phyloP scores from a whole-genome alignment of 2,329 filamentous ascomycete species.

The Hymenoscyphus occultus region DNA sequence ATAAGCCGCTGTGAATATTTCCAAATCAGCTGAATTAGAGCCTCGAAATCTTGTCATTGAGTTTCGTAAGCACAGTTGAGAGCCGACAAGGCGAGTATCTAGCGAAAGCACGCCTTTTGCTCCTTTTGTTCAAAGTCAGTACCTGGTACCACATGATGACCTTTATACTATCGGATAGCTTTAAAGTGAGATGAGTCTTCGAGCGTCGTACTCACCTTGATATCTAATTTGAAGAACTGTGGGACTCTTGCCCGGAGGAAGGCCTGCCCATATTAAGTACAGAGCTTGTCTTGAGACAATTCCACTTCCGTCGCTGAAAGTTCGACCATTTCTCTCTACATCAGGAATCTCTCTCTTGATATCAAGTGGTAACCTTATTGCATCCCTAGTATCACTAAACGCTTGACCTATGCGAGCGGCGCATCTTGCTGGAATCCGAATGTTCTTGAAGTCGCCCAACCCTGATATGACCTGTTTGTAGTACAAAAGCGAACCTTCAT shows the following conservation, averaged over 20 bases:
- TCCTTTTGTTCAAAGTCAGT: constrained; percentile 40
- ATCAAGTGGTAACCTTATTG: constrained; percentile 47
- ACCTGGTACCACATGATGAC: not conserved
- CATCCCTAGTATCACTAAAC: constrained; percentile 71
- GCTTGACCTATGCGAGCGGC: constrained; percentile 61
- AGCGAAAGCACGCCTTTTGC: constrained; percentile 77
- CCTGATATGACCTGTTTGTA: constrained; percentile 42
- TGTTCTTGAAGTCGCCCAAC: constrained; percentile 49
- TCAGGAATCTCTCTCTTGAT: constrained; percentile 45
- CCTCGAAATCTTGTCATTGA: constrained; percentile 81
- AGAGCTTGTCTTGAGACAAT: constrained; percentile 63
- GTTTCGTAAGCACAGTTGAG: constrained; percentile 57
- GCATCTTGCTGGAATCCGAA: constrained; percentile 54
- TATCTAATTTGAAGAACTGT: constrained; percentile 74
- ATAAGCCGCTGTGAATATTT: constrained; percentile 68
- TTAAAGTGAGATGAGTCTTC: not conserved
- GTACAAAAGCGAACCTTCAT: constrained; percentile 33
- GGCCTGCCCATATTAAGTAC: constrained; percentile 53
- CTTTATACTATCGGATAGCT: not conserved
- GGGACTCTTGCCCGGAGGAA: constrained; percentile 50
- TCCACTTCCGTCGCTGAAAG: constrained; percentile 79
- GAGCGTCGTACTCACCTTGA: constrained; percentile 44
- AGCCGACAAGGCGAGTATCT: constrained; percentile 58
- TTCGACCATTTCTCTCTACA: constrained; percentile 49
- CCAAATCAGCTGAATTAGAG: constrained; percentile 52